phyloP scores from a whole-genome alignment of 177 flowering plant genomes.

The Tripterygium wilfordii region DNA sequence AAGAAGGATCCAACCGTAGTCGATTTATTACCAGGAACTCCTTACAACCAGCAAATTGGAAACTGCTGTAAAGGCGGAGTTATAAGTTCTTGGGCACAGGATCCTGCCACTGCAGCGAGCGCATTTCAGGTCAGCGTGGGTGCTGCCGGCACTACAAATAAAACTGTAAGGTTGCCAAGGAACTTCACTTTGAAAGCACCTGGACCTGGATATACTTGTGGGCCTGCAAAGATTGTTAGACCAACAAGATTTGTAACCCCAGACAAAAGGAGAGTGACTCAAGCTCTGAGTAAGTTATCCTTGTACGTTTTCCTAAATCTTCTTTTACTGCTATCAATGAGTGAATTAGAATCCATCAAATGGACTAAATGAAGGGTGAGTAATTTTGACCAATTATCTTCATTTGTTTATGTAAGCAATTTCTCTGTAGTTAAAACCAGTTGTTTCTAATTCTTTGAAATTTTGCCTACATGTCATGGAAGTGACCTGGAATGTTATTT shows the following conservation, averaged over 20 bases:
- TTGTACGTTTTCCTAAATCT: neutral
- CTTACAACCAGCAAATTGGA: constrained; percentile 56
- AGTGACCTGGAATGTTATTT: constrained; percentile 60
- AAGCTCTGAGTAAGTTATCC: constrained; percentile 48
- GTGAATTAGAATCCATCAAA: neutral
- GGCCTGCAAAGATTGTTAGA: constrained; percentile 46
- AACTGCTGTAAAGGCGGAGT: constrained; percentile 66
- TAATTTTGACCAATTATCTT: neutral
- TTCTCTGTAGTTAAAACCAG: neutral
- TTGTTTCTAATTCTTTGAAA: neutral
- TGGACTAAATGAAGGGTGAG: no score
- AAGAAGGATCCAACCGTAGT: constrained; percentile 48
- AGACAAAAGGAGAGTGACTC: constrained; percentile 45
- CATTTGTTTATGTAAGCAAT: neutral
- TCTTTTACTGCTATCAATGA: no score
- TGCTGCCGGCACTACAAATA: constrained; percentile 45
- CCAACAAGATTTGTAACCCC: constrained; percentile 31
- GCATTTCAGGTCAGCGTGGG: constrained; percentile 62
- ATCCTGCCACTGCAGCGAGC: constrained; percentile 35
- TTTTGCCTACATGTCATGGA: constrained; percentile 9
- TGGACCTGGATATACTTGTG: constrained; percentile 57
- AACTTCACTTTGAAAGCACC: constrained; percentile 54
- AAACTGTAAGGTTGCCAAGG: constrained; percentile 45
- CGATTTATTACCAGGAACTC: constrained; percentile 51
- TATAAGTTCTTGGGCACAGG: constrained; percentile 43